Evolutionary conservation across 441 rosid species (phyloP).

Genomic region (Corymbia calophylla): DNA sequence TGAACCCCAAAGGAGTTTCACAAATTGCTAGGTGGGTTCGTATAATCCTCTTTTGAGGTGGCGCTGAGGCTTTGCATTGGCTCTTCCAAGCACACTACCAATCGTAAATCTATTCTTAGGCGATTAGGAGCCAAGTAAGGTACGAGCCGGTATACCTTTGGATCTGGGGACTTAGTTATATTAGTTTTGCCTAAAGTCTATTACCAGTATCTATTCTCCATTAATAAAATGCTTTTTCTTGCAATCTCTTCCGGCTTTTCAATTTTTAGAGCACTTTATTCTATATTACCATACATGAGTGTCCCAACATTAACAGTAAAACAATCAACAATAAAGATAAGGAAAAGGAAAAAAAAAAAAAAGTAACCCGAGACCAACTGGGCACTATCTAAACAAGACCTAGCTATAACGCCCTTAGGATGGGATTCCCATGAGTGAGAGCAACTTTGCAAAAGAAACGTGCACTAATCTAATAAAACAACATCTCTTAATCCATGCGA

Average conservation of each 20-base stretch:
- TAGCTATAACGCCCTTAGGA: background rate
- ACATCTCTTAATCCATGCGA: too few species aligned
- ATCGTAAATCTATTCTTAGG: background rate
- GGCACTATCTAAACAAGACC: background rate
- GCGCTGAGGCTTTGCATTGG: background rate
- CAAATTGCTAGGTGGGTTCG: background rate
- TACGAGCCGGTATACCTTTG: too few species aligned
- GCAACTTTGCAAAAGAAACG: background rate
- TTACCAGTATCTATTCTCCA: accelerated
- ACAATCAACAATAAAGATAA: background rate
- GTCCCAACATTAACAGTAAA: background rate
- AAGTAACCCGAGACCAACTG: accelerated
- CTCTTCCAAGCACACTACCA: background rate
- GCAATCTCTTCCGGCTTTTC: background rate
- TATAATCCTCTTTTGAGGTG: background rate
- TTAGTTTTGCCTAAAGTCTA: background rate
- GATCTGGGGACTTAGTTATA: background rate
- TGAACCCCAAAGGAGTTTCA: too few species aligned
- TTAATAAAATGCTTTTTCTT: background rate
- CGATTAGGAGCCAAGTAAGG: background rate
- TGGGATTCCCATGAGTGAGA: background rate
- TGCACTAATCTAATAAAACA: background rate
- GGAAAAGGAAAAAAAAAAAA: too few species aligned
- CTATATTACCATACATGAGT: accelerated
- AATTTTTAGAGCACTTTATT: background rate